phyloP scores from a whole-genome alignment of 2,329 filamentous ascomycete genomes.

The Trichoderma asperellum region DNA sequence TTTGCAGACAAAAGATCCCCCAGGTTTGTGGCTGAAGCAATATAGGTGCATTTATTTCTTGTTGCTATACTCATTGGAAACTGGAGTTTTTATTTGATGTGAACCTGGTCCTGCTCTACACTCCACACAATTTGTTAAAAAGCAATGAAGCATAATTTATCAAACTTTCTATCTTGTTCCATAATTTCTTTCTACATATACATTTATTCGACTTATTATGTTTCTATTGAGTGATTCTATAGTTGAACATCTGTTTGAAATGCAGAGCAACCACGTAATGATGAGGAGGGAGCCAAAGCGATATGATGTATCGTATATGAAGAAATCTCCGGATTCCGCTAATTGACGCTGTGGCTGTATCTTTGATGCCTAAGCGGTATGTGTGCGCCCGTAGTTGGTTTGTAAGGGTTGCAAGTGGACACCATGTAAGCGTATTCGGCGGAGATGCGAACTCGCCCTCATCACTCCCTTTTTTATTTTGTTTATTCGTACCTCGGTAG shows the following conservation, averaged over 20 bases:
- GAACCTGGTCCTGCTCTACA: neutral
- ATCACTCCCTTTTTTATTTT: neutral
- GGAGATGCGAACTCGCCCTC: neutral
- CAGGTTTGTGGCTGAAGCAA: slow-evolving; percentile 1
- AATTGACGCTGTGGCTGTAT: slow-evolving; percentile 9
- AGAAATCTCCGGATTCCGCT: neutral
- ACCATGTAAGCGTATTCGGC: neutral
- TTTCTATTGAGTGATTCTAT: neutral
- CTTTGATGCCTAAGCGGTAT: slow-evolving; percentile 13
- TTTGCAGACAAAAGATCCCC: slow-evolving; percentile 3
- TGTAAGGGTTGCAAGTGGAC: neutral
- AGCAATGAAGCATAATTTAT: slow-evolving; percentile 14
- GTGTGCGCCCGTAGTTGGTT: neutral
- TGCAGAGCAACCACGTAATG: neutral
- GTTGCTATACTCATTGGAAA: neutral
- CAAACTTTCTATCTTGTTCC: neutral
- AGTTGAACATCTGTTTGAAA: neutral
- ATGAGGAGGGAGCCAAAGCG: neutral
- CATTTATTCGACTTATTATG: neutral
- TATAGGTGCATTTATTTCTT: neutral
- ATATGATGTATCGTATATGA: neutral
- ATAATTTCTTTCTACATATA: neutral
- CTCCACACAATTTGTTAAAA: slow-evolving; percentile 18
- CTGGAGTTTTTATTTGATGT: neutral
- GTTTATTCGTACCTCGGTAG: neutral